These are phyloP conservation scores for Xylaria polymorpha DNA, from an alignment of 2,329 filamentous ascomycete genomes.

Conservation along the genomic window DNA sequence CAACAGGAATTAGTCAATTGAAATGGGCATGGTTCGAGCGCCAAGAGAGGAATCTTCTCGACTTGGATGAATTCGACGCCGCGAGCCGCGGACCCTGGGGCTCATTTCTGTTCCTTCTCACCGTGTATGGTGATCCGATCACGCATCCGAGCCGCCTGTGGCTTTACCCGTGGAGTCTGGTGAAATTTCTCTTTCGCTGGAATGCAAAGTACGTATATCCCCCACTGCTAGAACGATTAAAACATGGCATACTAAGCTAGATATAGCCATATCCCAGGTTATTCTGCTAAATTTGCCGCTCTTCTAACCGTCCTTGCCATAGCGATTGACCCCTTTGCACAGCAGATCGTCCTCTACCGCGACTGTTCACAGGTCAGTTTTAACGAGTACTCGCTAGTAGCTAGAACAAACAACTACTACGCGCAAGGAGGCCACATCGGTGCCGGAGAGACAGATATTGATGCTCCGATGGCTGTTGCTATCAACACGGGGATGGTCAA, in stretches of 20 bases:
- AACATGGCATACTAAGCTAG: too few relatives aligned
- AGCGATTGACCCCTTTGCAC: conserved; percentile 28
- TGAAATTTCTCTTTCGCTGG: too few relatives aligned
- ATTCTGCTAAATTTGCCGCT: conserved; percentile 23
- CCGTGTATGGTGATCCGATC: background rate
- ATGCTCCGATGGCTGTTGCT: conserved; percentile 2
- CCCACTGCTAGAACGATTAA: too few relatives aligned
- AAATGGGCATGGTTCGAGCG: conserved; percentile 19
- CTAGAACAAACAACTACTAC: too few relatives aligned
- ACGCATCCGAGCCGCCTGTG: too few relatives aligned
- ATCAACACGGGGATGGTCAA: conserved; percentile 15
- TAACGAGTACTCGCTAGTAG: too few relatives aligned
- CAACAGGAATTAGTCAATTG: conserved; percentile 8
- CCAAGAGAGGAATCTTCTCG: background rate
- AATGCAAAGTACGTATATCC: too few relatives aligned
- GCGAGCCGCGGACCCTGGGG: conserved; percentile 18
- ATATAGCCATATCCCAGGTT: background rate
- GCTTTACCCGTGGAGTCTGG: too few relatives aligned
- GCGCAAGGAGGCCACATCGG: too few relatives aligned
- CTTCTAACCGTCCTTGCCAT: conserved; percentile 25
- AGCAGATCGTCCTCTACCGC: conserved; percentile 26
- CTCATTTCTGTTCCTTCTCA: conserved; percentile 13
- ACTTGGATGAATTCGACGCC: conserved; percentile 8
- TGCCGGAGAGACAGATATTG: background rate
- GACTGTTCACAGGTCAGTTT: conserved; percentile 18